Percentiles rank a stretch among this genome's conserved stretches.
Evolutionary conservation across 2,329 filamentous ascomycete species (phyloP).

Genomic region (Zopfia rhizophila): DNA sequence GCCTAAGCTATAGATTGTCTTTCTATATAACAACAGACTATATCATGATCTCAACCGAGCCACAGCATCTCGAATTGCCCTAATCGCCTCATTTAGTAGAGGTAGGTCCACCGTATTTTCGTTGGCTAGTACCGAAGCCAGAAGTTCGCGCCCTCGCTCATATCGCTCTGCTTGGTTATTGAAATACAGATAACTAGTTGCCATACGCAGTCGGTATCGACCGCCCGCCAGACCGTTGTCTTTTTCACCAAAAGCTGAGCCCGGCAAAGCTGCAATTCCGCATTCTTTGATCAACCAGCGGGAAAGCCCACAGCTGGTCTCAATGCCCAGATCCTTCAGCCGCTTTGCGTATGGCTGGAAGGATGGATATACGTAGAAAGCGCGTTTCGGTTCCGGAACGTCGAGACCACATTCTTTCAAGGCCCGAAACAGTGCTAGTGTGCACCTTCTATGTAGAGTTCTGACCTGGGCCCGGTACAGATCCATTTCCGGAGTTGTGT

Average conservation of each 20-base stretch:
- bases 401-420: slow-evolving; percentile 8
- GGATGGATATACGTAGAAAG: slow-evolving; percentile 14
- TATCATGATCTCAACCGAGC: neutral
- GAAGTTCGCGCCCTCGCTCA: slow-evolving; percentile 2
- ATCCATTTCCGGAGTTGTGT: slow-evolving; percentile 9
- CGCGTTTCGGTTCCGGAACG: slow-evolving; percentile 8
- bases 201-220: slow-evolving; percentile 10
- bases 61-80: neutral
- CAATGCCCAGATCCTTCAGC: slow-evolving; percentile 3
- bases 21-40: neutral
- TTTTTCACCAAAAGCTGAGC: slow-evolving; percentile 9
- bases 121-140: neutral
- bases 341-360: slow-evolving; percentile 6
- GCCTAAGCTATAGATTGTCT: no score
- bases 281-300: slow-evolving; percentile 10
- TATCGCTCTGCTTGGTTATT: slow-evolving; percentile 1
- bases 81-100: slow-evolving; percentile 1
- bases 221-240: slow-evolving; percentile 7
- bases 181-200: slow-evolving; percentile 16
- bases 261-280: slow-evolving; percentile 10
- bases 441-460: slow-evolving; percentile 4
- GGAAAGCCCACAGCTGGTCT: slow-evolving; percentile 3
- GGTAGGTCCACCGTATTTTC: neutral
- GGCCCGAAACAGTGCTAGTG: neutral
- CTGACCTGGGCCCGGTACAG: slow-evolving; percentile 6